Evolutionary conservation across 371 early-diverging fungal genomes (phyloP), one percentile per base, ranked within the genome.

Genomic region (Coemansia sp.): DNA sequence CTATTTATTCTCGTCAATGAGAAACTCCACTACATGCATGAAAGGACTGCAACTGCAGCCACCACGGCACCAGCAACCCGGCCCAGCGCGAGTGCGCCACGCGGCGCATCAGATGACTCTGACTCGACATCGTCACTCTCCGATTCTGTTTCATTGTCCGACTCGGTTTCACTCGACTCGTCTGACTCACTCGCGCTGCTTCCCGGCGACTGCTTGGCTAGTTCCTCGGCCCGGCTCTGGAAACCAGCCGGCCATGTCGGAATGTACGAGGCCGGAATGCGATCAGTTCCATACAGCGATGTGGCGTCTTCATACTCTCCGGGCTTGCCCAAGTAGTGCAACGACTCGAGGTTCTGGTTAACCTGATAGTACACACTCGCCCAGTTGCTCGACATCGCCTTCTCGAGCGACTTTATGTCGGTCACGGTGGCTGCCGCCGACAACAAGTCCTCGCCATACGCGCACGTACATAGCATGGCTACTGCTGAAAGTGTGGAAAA

Each of bases 271-370:
- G 69, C 60, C 2, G 72, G 72, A 6, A 72, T 56, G 56, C 54
- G 56, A 3, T 34, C 56, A 6, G 72, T 72, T 6, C 72, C 72
- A n/a, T 72, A 72, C 8, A 72, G 68, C 64, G 64, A 69, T 5
- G 59, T 55, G n/a, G 69, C 69, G 16, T 53, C 13, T 8, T 59
- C 58, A 29, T 72, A 69, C 7, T 39, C 67, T 2, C n/a, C 39
- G 4, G 72, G 50, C 7, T 34, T 27, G 42, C 39, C 51, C 18
- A 14, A 24, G 21, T 47, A 51, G 4, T 21, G 29, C 2, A 48
- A 26, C 31, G 55, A 34, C 48, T 63, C 42, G 18, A 69, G 45
- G 59, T 69, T 54, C 48, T 60, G 59, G 52, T 72, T 72, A 3
- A 68, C 72, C 24, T 52, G 48, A 42, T 72, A 72, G 51, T 60